Conservation (phyloP, 2,329 filamentous ascomycete genomes). For the Diplodia seriata region DNA sequence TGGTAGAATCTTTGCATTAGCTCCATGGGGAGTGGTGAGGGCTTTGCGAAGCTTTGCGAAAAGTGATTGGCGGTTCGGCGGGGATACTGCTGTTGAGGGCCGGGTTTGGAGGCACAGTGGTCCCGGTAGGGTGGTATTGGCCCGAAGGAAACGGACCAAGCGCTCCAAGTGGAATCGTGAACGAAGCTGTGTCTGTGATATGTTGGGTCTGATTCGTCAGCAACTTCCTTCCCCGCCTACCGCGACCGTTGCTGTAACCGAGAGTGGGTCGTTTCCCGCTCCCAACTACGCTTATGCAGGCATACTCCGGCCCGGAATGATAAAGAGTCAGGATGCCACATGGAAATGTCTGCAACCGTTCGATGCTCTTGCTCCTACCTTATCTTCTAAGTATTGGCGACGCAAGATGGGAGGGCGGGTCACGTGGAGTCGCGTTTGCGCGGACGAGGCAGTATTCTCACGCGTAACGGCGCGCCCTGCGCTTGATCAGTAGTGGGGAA, state of each 20-base stretch:
- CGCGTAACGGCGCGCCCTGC: conserved; percentile 3
- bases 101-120: background rate
- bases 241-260: background rate
- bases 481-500: conserved; percentile 19
- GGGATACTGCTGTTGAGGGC: background rate
- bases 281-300: background rate
- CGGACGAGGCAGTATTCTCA: background rate
- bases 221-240: background rate
- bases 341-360: no score
- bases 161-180: background rate
- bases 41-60: background rate
- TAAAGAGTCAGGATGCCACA: background rate
- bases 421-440: conserved; percentile 1
- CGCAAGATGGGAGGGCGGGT: background rate
- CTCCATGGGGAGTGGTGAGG: background rate
- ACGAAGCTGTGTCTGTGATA: background rate
- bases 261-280: background rate
- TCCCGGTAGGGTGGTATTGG: background rate
- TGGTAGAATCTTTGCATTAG: background rate
- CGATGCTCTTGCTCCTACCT: no score
- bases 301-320: background rate
- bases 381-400: no score
- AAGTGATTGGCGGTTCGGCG: background rate
- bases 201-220: background rate
- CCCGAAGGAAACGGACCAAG: background rate